A percentile compares a stretch with the other conserved stretches of the same genome.
Conservation (phyloP, 805 yeast species). For the Lipomyces yamanashiensis region DNA sequence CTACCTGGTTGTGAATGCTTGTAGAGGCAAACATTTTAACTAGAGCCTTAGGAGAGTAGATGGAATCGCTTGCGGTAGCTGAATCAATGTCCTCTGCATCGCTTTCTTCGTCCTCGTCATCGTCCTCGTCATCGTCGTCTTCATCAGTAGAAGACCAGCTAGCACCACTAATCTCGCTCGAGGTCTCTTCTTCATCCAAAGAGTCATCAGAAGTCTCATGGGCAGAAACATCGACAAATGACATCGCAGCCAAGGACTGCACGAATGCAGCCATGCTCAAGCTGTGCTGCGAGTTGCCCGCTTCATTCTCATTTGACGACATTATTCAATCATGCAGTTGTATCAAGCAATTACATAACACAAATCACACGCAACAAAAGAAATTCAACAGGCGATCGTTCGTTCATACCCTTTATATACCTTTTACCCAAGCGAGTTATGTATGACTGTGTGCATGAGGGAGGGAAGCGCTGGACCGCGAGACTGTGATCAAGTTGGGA, state of each 20-base stretch:
- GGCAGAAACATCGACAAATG: background rate
- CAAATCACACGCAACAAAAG: too few relatives aligned
- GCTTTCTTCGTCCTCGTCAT: background rate
- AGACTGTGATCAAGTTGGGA: too few relatives aligned
- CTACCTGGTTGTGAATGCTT: slow-evolving; percentile 12
- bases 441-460: too few relatives aligned
- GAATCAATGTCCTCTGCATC: background rate
- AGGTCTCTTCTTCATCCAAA: background rate
- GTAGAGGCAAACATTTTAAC: background rate
- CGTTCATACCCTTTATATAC: too few relatives aligned
- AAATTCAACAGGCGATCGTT: too few relatives aligned
- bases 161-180: background rate
- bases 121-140: slow-evolving; percentile 6
- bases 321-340: too few relatives aligned
- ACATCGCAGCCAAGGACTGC: background rate
- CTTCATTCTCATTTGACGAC: too few relatives aligned
- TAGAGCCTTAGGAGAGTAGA: slow-evolving; percentile 3
- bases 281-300: background rate
- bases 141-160: slow-evolving; percentile 10
- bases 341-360: too few relatives aligned
- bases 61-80: background rate
- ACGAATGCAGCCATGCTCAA: background rate
- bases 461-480: too few relatives aligned
- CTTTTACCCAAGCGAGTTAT: too few relatives aligned
- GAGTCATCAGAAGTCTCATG: background rate